Conservation (phyloP, 352 stramenopile genomes). For the Pythium folliculosum region DNA sequence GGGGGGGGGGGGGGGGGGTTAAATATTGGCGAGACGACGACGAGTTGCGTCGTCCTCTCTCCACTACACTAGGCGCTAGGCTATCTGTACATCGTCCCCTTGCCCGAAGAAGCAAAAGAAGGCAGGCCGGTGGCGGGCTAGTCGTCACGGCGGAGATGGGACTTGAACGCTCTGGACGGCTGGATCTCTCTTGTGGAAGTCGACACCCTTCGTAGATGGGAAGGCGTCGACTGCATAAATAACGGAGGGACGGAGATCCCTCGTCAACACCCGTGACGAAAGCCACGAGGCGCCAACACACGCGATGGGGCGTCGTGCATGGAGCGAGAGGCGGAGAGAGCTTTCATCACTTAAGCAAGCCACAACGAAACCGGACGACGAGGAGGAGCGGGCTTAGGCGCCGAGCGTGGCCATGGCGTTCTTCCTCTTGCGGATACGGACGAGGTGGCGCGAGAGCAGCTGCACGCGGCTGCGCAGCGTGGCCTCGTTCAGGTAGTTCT, state of each 20-base stretch:
- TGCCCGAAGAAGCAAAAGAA: background rate
- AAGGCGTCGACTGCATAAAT: constrained; percentile 17
- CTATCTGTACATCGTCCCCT: background rate
- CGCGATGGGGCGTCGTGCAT: background rate
- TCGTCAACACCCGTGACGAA: background rate
- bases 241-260: background rate
- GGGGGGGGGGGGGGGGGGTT: background rate
- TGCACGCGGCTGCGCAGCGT: constrained; percentile 56
- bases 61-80: constrained; percentile 10
- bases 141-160: background rate
- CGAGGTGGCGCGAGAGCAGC: constrained; percentile 52
- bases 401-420: constrained; percentile 44
- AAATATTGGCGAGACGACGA: constrained; percentile 11
- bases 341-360: too few species aligned
- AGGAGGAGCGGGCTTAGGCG: constrained; percentile 1
- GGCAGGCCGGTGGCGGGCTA: background rate
- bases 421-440: constrained; percentile 61
- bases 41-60: background rate
- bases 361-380: background rate
- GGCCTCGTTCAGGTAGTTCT: constrained; percentile 59
- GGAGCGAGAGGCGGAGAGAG: background rate
- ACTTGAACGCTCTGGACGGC: background rate
- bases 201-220: background rate
- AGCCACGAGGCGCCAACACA: background rate
- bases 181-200: constrained; percentile 6